phyloP scores from a whole-genome alignment of 116 monocot species.

The Dioscorea cayenensis region DNA sequence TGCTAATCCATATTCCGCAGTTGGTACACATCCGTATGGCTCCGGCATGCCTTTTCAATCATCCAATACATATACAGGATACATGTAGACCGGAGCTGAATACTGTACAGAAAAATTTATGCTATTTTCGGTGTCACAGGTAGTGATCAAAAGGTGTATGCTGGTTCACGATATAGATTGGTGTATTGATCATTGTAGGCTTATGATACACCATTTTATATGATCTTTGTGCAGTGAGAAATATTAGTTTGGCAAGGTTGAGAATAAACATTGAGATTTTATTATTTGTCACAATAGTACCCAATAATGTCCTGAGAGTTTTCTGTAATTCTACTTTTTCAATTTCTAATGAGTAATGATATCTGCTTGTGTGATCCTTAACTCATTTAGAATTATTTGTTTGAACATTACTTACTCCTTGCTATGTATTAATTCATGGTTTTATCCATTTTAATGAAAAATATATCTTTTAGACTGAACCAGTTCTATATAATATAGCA shows the following conservation, averaged over 20 bases:
- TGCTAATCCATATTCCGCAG: constrained; percentile 36
- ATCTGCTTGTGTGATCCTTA: too few species aligned
- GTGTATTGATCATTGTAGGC: background rate
- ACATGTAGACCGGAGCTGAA: background rate
- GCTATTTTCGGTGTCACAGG: too few species aligned
- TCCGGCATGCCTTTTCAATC: constrained; percentile 42
- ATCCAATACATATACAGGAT: constrained; percentile 30
- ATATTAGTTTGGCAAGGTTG: too few species aligned
- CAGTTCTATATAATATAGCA: too few species aligned
- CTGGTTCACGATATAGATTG: background rate
- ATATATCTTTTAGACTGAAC: too few species aligned
- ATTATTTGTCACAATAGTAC: background rate
- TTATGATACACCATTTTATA: background rate
- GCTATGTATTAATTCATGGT: too few species aligned
- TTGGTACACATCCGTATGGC: constrained; percentile 23
- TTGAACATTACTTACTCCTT: too few species aligned
- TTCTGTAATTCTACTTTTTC: background rate
- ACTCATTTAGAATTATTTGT: too few species aligned
- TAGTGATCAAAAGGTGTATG: too few species aligned
- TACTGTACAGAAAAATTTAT: too few species aligned
- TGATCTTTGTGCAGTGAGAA: constrained; percentile 2
- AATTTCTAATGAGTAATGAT: too few species aligned
- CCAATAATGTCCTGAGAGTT: background rate
- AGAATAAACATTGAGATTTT: background rate
- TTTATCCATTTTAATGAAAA: too few species aligned